Evolutionary conservation across 192 early-diverging fungal genomes (phyloP), one percentile per base, ranked within the genome.

Genomic region (Umbelopsis sp.): DNA sequence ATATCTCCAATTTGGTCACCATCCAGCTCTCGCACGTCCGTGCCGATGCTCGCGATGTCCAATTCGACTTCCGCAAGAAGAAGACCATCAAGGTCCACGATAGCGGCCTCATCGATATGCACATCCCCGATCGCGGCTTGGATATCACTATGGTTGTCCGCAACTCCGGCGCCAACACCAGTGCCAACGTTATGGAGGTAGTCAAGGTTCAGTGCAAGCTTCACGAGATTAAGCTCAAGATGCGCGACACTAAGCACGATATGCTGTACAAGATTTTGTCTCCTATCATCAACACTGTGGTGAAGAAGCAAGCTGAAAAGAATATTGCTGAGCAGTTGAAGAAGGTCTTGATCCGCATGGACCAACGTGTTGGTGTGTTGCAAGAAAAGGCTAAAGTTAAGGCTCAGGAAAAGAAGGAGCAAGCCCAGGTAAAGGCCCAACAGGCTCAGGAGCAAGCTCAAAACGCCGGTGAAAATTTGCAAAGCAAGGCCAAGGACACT

Each of bases 11-110:
- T 49, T 30, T 27, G 18, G 45, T 46, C 30, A 47, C 52, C 41
- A 44, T 78, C 66, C 49, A 71, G 48, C 25, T 66, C 45, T 67
- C 77, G 9, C 74, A 81, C 46, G 81, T 88, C 37, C 77, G 78
- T 33, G 86, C 86, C 15, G 77, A 88, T 50, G 77, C 85, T 27
- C 71, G 75, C n/a, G 87, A 89, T 64, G 83, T 87, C 20, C 76
- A 82, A 0, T 89, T 89, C 61, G 87, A 80, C 53, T 83, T 71
- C 73, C 73, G 70, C 55, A 78, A 81, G 67, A 89, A 89, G 75
- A 69, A 71, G 13, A 85, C 85, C 16, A 80, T 84, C 46, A 66
- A 70, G 41, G 64, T 86, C 45, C 67, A 49, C 33, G 88, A 89
- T 51, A 68, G 71, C 22, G 88, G 88, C 1, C 73, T 84, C 18